A percentile compares a stretch with the other conserved stretches of the same genome.
phyloP scores from a whole-genome alignment of 2,329 filamentous ascomycete species.

The Cordyceps pruinosa region DNA sequence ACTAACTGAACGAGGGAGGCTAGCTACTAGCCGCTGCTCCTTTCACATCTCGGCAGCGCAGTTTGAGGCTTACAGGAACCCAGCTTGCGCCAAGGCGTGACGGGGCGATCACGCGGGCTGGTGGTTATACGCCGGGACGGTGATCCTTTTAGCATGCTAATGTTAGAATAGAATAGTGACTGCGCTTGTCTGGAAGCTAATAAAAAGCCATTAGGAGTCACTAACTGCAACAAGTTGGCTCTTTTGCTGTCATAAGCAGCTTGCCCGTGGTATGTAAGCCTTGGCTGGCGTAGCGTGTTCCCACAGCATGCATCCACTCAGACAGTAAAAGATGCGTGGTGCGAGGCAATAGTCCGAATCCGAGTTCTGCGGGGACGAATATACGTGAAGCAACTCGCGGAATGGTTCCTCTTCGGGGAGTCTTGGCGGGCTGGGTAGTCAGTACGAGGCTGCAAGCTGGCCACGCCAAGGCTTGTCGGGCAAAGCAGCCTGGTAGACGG shows the following conservation, averaged over 20 bases:
- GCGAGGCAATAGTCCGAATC: neutral
- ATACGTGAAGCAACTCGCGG: slow-evolving; percentile 3
- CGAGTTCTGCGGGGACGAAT: neutral
- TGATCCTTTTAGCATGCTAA: neutral
- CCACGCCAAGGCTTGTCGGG: neutral
- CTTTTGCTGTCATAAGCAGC: neutral
- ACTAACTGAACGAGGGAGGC: neutral
- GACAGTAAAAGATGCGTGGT: neutral
- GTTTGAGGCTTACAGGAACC: no score
- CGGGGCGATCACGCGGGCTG: neutral
- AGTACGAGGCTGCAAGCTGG: neutral
- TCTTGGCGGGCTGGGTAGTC: neutral
- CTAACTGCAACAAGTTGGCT: neutral
- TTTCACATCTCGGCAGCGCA: no score
- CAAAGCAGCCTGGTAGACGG: no score
- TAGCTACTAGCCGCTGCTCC: neutral
- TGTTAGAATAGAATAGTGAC: neutral
- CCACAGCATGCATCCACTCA: no score
- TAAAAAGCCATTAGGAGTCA: neutral
- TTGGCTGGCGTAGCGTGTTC: neutral
- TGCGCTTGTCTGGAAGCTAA: no score
- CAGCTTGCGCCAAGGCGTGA: no score
- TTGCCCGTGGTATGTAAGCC: slow-evolving; percentile 2
- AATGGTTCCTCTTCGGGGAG: neutral
- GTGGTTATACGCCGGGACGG: neutral